Conservation (phyloP, 1,139 yeast species). For the Taphrina wiesneri region DNA sequence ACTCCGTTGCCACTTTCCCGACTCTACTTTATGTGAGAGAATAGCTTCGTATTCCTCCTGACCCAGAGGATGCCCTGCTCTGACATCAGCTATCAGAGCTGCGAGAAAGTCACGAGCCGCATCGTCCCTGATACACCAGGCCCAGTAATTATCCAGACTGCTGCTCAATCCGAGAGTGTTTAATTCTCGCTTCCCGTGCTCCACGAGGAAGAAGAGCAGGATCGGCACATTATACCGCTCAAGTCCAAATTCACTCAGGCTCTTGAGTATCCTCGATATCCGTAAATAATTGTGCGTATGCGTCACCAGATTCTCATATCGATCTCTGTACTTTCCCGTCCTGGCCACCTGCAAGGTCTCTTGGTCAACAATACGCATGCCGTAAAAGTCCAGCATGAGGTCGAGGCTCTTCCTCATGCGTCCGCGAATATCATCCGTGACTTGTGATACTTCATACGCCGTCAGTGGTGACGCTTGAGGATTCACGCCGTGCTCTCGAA, state of each 20-base stretch:
- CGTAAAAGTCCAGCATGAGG: constrained; percentile 31
- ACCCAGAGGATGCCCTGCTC: not conserved
- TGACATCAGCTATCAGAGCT: not conserved
- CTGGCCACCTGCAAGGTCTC: not conserved
- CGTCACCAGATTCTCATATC: constrained; percentile 7
- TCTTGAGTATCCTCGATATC: constrained; percentile 23
- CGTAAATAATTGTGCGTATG: constrained; percentile 6
- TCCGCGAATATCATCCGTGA: not conserved
- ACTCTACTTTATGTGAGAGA: not conserved
- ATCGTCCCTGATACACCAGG: constrained; percentile 1
- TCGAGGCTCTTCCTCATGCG: constrained; percentile 12
- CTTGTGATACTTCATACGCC: not conserved
- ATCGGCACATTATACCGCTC: not conserved
- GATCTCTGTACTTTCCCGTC: not conserved
- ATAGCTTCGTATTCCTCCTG: not conserved
- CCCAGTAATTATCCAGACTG: constrained; percentile 22
- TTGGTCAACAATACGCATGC: constrained; percentile 7
- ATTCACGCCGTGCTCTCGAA: constrained; percentile 18
- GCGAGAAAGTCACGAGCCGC: not conserved
- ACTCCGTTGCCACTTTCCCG: constrained; percentile 3
- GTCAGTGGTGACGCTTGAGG: constrained; percentile 1
- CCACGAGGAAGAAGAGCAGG: constrained; percentile 18
- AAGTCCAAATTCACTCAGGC: constrained; percentile 13
- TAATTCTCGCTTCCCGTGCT: not conserved
- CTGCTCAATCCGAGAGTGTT: not conserved